Evolutionary conservation across 2,329 filamentous ascomycete genomes (phyloP), one percentile per base, ranked within the genome.

Genomic region (Aureobasidium sp.): DNA sequence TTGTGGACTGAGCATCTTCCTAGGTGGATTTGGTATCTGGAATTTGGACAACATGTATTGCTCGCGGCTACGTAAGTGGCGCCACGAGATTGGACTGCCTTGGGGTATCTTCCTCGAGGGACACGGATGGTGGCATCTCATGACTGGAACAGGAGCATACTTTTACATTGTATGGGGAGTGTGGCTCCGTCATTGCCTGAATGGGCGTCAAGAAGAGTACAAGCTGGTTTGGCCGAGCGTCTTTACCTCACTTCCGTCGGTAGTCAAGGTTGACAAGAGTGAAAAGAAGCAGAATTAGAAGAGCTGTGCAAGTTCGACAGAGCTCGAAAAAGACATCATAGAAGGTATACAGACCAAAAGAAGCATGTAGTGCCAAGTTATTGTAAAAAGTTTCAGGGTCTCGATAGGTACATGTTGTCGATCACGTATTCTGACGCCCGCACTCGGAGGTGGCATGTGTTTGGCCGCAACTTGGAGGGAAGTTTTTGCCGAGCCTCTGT

Each of bases 161-260:
- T 88, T 87, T 71, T 91, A 93, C 71, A 90, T 95, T 67, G 79
- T 85, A 15, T 95, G 90, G 90, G 87, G 89, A 15, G 85, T 92
- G 29, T 93, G 89, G 87, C 80, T 94, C 20, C 84, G 89, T 44
- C 86, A 88, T 65, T 91, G 89, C 68, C 77, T 94, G 55, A 89
- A 92, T 65, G 84, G 85, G 3, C 81, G 81, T 50, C 88, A 90
- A 69, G 83, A 88, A 46, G 84, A 92, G 70, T 94, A 86, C 70
- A 79, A 82, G 68, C 76, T 94, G 62, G 69, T 82, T 57, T 95
- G 90, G 90, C 83, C 86, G 1, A 83, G 81, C 27, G 66, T 84
- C 15, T 79, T 84, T 67, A 81, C 78, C 7, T 83, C 73, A 12
- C 68, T 85, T 65, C 84, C 84, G 5, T 76, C 81, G 56, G 75